These are phyloP conservation scores for Castanopsis chinensis DNA, from an alignment of 306 rosid species.

Conservation along the genomic window DNA sequence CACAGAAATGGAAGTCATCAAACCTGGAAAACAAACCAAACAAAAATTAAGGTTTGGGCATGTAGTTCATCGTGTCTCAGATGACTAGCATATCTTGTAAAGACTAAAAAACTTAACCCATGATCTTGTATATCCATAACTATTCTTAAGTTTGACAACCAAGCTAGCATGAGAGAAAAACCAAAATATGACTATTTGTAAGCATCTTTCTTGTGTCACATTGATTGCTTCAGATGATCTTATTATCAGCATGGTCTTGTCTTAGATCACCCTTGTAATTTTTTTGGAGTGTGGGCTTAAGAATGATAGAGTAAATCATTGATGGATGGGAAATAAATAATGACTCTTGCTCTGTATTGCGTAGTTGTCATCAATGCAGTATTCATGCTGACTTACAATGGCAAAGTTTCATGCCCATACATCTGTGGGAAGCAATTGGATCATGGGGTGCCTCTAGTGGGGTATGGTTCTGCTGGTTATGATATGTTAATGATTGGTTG, in stretches of 20 bases:
- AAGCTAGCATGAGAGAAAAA: not conserved
- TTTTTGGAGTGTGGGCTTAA: slow-evolving; percentile 49
- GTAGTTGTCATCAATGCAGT: slow-evolving; percentile 88
- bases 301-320: not conserved
- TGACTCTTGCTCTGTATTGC: slow-evolving; percentile 19
- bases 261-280: not conserved
- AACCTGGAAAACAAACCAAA: too few species aligned
- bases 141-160: not conserved
- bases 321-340: not conserved
- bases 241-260: not conserved
- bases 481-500: too few species aligned
- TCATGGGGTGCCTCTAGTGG: slow-evolving; percentile 94
- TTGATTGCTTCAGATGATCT: not conserved
- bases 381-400: slow-evolving; percentile 82
- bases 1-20: too few species aligned
- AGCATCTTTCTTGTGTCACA: not conserved
- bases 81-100: not conserved
- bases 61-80: not conserved
- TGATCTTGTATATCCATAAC: not conserved
- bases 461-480: slow-evolving; percentile 69
- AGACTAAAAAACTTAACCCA: not conserved
- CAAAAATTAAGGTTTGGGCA: too few species aligned
- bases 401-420: slow-evolving; percentile 93
- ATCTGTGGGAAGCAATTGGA: slow-evolving; percentile 58
- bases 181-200: not conserved